These are phyloP conservation scores for Rubia yunnanensis DNA, from an alignment of 257 asterid genomes.

Conservation along the genomic window DNA sequence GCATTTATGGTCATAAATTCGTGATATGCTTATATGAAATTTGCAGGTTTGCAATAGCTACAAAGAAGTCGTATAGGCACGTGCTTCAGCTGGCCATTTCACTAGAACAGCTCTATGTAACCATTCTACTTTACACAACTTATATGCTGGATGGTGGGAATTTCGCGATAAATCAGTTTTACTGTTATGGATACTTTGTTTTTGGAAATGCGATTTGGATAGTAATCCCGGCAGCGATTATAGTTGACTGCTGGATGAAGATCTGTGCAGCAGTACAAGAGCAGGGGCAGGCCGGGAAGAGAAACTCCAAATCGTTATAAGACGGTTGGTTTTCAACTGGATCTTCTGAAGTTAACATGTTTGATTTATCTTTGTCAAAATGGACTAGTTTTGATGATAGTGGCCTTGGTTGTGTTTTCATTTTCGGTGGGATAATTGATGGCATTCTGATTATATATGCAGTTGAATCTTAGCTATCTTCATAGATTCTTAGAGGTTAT, in stretches of 20 bases:
- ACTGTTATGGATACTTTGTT: conserved; percentile 56
- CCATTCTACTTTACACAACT: conserved; percentile 57
- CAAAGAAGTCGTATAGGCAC: conserved; percentile 55
- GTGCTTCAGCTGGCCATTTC: conserved; percentile 74
- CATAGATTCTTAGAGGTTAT: no score
- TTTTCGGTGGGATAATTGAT: not conserved
- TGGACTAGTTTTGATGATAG: not conserved
- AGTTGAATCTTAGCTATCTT: no score
- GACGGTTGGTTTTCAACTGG: not conserved
- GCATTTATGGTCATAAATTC: not conserved
- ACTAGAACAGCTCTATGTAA: conserved; percentile 86
- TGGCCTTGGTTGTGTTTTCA: not conserved
- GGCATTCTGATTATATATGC: no score
- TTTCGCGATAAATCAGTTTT: conserved; percentile 44
- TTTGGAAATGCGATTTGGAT: conserved; percentile 75
- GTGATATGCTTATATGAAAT: not conserved
- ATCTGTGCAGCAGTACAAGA: conserved; percentile 45
- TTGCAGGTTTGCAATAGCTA: conserved; percentile 80
- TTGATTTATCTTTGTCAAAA: not conserved
- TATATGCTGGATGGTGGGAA: conserved; percentile 74
- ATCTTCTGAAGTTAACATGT: not conserved
- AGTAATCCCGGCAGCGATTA: conserved; percentile 52
- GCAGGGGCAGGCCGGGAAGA: conserved; percentile 35
- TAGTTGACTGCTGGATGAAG: conserved; percentile 62
- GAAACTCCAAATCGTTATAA: conserved; percentile 47